A percentile compares a stretch with the other conserved stretches of the same genome.
phyloP scores from a whole-genome alignment of 2,329 filamentous ascomycete species.

The Fusarium napiforme region DNA sequence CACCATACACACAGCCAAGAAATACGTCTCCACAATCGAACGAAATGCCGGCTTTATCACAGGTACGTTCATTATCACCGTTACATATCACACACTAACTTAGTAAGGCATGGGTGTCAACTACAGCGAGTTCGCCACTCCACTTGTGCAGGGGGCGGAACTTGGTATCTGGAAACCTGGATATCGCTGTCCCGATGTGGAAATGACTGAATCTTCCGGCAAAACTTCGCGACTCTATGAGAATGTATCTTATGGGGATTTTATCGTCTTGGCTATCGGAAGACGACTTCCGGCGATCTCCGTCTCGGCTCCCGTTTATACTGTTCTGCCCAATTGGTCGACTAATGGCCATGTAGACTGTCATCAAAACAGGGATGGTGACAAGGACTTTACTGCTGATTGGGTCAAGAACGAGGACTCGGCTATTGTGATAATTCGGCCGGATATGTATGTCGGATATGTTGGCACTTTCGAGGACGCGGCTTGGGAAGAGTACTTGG shows the following conservation, averaged over 20 bases:
- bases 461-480: neutral
- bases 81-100: neutral
- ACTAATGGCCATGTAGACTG: neutral
- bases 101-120: constrained; percentile 24
- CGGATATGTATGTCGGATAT: constrained; percentile 39
- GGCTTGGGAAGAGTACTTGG: constrained; percentile 22
- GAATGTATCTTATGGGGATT: constrained; percentile 2
- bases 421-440: constrained; percentile 18
- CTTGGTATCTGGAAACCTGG: constrained; percentile 24
- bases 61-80: constrained; percentile 41
- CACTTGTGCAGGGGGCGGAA: constrained; percentile 8
- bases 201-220: neutral
- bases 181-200: constrained; percentile 29
- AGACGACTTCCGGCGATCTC: neutral
- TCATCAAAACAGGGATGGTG: neutral
- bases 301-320: neutral
- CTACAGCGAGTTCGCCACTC: constrained; percentile 20
- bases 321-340: neutral
- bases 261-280: constrained; percentile 4
- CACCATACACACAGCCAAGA: constrained; percentile 55
- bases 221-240: constrained; percentile 6
- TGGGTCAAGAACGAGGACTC: neutral
- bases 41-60: constrained; percentile 61
- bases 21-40: constrained; percentile 60
- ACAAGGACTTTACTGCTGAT: constrained; percentile 6